These are phyloP conservation scores for Pleurotus pulmonarius DNA, from an alignment of 768 basidiomycete species.

Conservation along the genomic window DNA sequence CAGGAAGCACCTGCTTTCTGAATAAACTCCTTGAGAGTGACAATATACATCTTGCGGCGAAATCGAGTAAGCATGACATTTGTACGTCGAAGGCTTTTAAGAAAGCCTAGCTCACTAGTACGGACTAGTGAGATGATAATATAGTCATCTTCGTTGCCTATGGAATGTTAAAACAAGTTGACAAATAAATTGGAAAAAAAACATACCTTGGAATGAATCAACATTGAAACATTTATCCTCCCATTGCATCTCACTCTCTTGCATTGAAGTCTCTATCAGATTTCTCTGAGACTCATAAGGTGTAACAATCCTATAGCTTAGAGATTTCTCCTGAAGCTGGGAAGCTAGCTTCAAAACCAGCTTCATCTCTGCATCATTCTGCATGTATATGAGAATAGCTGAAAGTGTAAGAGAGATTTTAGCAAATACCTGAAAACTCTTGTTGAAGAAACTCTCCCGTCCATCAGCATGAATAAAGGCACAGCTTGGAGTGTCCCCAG, in stretches of 20 bases:
- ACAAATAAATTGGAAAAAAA: constrained; percentile 8
- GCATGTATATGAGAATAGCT: constrained; percentile 1
- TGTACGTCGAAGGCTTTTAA: constrained; percentile 59
- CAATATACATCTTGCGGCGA: constrained; percentile 74
- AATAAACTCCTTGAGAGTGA: constrained; percentile 61
- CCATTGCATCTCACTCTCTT: constrained; percentile 50
- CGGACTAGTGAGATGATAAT: constrained; percentile 75
- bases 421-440: constrained; percentile 9
- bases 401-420: constrained; percentile 24
- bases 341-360: constrained; percentile 54
- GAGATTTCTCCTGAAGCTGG: constrained; percentile 46
- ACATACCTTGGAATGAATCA: constrained; percentile 77
- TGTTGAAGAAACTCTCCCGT: constrained; percentile 24
- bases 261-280: constrained; percentile 53
- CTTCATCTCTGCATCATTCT: constrained; percentile 63
- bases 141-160: constrained; percentile 82
- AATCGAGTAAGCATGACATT: constrained; percentile 90
- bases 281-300: constrained; percentile 77
- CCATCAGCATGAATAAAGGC: constrained; percentile 59
- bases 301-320: constrained; percentile 65
- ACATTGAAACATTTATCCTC: constrained; percentile 78
- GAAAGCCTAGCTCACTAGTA: constrained; percentile 57
- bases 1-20: constrained; percentile 43
- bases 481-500: constrained; percentile 43
- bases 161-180: constrained; percentile 1